These are phyloP conservation scores for Hyaloscypha bicolor DNA, from an alignment of 495 filamentous ascomycete species.

Conservation along the genomic window DNA sequence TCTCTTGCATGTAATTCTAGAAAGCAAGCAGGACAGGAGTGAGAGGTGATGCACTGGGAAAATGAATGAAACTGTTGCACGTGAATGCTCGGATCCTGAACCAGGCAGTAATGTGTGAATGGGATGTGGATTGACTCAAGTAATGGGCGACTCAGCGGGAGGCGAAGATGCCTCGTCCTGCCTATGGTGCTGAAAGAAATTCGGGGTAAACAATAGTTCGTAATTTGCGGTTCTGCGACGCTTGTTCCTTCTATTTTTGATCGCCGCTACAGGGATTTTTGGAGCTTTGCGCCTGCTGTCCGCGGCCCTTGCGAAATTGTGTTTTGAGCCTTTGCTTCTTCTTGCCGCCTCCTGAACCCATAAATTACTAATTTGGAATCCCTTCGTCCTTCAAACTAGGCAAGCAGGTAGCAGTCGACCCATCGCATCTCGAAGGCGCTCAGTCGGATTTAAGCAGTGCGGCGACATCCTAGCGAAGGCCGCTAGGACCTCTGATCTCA, in stretches of 20 bases:
- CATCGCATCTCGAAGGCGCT: not conserved
- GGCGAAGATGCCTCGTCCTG: not conserved
- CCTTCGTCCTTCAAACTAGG: not conserved
- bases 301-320: not conserved
- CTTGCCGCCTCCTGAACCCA: not conserved
- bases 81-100: not conserved
- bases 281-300: not conserved
- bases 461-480: slow-evolving; percentile 8
- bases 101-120: not conserved
- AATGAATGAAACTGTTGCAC: not conserved
- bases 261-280: not conserved
- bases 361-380: not conserved
- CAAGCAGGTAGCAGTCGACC: not conserved
- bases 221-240: not conserved
- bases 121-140: not conserved
- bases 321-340: not conserved
- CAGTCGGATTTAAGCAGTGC: not conserved
- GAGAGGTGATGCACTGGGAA: not conserved
- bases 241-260: not conserved
- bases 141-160: not conserved
- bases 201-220: not conserved
- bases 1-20: slow-evolving; percentile 35
- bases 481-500: slow-evolving; percentile 7
- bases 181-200: not conserved
- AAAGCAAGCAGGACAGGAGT: slow-evolving; percentile 16